A percentile compares a stretch with the other conserved stretches of the same genome.
Evolutionary conservation across 2,329 filamentous ascomycete species (phyloP).

Genomic region (Xylariaceae sp.): DNA sequence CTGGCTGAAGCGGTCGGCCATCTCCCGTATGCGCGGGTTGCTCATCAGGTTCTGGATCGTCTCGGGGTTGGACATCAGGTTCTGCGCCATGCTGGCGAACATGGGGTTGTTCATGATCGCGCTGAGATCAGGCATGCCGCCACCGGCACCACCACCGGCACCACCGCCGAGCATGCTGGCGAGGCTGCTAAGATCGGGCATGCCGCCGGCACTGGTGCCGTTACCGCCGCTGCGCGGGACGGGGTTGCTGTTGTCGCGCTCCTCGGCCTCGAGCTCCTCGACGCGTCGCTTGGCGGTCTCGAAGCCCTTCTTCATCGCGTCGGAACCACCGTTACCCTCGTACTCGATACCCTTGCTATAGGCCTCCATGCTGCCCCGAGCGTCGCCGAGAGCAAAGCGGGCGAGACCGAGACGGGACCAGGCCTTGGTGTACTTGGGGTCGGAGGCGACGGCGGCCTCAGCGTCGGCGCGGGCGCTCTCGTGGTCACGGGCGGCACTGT

Average conservation of each 20-base stretch:
- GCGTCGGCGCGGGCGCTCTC: slow-evolving; percentile 79
- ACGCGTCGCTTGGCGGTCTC: slow-evolving; percentile 88
- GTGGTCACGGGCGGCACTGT: slow-evolving; percentile 80
- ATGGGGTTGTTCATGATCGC: slow-evolving; percentile 96
- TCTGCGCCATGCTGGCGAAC: slow-evolving; percentile 96
- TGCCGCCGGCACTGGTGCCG: slow-evolving; percentile 47
- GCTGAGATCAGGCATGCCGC: slow-evolving; percentile 82
- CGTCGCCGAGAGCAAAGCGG: slow-evolving; percentile 84
- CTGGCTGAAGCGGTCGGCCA: slow-evolving; percentile 73
- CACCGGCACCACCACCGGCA: slow-evolving; percentile 54
- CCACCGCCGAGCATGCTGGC: slow-evolving; percentile 68
- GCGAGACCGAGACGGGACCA: slow-evolving; percentile 93
- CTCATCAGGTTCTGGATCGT: slow-evolving; percentile 89
- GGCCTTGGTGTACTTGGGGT: slow-evolving; percentile 93
- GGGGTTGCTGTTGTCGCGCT: slow-evolving; percentile 43
- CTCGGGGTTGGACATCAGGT: slow-evolving; percentile 93
- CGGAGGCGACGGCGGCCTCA: slow-evolving; percentile 79
- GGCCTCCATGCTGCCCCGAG: slow-evolving; percentile 87
- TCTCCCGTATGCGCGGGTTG: slow-evolving; percentile 82
- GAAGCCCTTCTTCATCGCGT: slow-evolving; percentile 95
- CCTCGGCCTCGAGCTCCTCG: slow-evolving; percentile 65
- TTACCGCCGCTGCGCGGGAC: slow-evolving; percentile 38
- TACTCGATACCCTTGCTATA: slow-evolving; percentile 89
- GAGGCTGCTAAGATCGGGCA: slow-evolving; percentile 66
- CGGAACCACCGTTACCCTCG: slow-evolving; percentile 88